Percentiles rank a stretch among this genome's conserved stretches.
Evolutionary conservation across 192 early-diverging fungal species (phyloP).

Genomic region (Chytriomyces confervae): DNA sequence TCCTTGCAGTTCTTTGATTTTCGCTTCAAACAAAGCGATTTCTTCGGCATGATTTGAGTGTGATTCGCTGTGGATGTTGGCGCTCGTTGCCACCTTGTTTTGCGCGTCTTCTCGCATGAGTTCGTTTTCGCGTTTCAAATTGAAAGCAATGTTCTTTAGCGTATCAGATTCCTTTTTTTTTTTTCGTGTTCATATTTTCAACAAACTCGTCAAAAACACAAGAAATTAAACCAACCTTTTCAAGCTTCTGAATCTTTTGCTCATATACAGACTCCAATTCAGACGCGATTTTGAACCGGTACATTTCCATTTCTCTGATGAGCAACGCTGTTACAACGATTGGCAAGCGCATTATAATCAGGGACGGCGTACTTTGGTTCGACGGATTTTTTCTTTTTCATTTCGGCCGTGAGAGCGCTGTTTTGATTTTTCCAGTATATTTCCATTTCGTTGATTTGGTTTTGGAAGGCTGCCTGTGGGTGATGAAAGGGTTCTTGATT

Average conservation of each 20-base stretch:
- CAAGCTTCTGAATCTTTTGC: conserved; percentile 25
- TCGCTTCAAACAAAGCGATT: conserved; percentile 30
- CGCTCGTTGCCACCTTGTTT: conserved; percentile 22
- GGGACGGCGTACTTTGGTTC: conserved; percentile 28
- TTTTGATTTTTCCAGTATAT: conserved; percentile 33
- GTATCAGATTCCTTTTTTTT: conserved; percentile 25
- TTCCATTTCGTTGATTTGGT: conserved; percentile 34
- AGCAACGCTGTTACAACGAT: neutral
- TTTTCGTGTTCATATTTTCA: conserved; percentile 3
- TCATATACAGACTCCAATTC: conserved; percentile 27
- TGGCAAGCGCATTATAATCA: neutral
- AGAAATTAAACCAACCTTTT: neutral
- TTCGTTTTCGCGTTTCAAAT: conserved; percentile 30
- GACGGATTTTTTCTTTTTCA: conserved; percentile 18
- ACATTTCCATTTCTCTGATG: conserved; percentile 32
- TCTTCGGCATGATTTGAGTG: conserved; percentile 28
- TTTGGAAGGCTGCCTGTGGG: conserved; percentile 25
- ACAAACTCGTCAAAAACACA: neutral
- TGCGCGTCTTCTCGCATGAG: conserved; percentile 28
- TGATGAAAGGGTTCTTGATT: neutral
- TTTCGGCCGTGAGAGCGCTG: neutral
- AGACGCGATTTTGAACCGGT: conserved; percentile 10
- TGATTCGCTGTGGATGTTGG: conserved; percentile 19
- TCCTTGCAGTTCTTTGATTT: conserved; percentile 28
- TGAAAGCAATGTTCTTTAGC: conserved; percentile 7